Conservation (phyloP, 768 basidiomycete species). For the Heimioporus sp. region DNA sequence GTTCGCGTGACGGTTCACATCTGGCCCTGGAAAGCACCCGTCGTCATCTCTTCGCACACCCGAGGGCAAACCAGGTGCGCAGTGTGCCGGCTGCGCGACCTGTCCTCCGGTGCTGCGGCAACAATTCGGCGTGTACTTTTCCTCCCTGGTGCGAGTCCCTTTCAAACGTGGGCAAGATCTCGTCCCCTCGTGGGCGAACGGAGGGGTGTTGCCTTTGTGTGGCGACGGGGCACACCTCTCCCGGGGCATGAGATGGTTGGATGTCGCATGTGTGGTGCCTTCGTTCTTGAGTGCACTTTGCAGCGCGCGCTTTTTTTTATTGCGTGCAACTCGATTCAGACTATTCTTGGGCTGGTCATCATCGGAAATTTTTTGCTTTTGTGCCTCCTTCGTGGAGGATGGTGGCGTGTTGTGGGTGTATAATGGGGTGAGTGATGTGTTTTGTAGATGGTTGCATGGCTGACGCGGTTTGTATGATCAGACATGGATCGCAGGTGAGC, state of each 20-base stretch:
- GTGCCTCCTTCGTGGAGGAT: conserved; percentile 11
- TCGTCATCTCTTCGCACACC: too few relatives aligned
- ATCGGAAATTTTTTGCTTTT: conserved; percentile 5
- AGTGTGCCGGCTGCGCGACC: too few relatives aligned
- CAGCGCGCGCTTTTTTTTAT: conserved; percentile 10
- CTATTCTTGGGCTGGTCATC: conserved; percentile 27
- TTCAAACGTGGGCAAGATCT: background rate
- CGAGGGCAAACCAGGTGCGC: too few relatives aligned
- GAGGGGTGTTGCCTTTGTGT: background rate
- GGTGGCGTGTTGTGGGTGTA: background rate
- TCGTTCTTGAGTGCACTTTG: conserved; percentile 31
- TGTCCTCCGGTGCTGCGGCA: too few relatives aligned
- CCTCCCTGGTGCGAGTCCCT: too few relatives aligned
- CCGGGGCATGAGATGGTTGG: conserved; percentile 21
- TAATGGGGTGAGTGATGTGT: background rate
- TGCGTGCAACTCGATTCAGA: conserved; percentile 34
- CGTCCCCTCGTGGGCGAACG: background rate
- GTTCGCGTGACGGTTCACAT: background rate
- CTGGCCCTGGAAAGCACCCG: too few relatives aligned
- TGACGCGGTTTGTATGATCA: too few relatives aligned
- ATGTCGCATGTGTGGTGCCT: background rate
- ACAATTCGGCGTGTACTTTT: too few relatives aligned
- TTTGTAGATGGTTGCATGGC: background rate
- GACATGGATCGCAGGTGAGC: too few relatives aligned
- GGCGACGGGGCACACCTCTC: background rate